Evolutionary conservation across 1,284 basidiomycete genomes (phyloP).

Genomic region (Pseudozyma pruni): DNA sequence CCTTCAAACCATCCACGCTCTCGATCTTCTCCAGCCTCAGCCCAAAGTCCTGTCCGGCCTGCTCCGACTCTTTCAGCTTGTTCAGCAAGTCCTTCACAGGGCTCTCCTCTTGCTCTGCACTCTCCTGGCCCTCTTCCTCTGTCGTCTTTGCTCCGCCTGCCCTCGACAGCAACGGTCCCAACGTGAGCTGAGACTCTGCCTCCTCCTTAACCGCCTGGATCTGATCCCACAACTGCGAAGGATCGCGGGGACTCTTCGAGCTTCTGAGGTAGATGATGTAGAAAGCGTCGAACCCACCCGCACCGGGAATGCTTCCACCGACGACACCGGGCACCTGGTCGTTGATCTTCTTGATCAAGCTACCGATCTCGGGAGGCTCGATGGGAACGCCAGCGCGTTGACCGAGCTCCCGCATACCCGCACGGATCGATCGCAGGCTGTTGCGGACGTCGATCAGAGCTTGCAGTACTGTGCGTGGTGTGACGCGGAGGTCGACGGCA

Average conservation of each 20-base stretch:
- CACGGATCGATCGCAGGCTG: slow-evolving; percentile 76
- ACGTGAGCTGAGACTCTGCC: slow-evolving; percentile 28
- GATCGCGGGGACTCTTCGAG: slow-evolving; percentile 8
- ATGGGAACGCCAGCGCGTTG: slow-evolving; percentile 81
- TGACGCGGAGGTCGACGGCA: slow-evolving; percentile 11
- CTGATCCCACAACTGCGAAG: slow-evolving; percentile 44
- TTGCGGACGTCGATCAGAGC: slow-evolving; percentile 60
- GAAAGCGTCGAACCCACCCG: slow-evolving; percentile 96
- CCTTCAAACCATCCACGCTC: slow-evolving; percentile 75
- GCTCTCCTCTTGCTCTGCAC: not conserved
- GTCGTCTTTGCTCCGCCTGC: slow-evolving; percentile 34
- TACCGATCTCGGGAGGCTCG: slow-evolving; percentile 88
- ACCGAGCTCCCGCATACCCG: slow-evolving; percentile 89
- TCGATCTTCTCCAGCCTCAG: slow-evolving; percentile 75
- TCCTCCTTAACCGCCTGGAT: slow-evolving; percentile 38
- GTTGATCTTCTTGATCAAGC: slow-evolving; percentile 83
- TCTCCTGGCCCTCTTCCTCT: not conserved
- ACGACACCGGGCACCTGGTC: slow-evolving; percentile 80
- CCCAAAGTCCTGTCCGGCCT: slow-evolving; percentile 70
- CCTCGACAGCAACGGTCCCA: slow-evolving; percentile 38
- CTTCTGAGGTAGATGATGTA: slow-evolving; percentile 76
- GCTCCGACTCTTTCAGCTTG: slow-evolving; percentile 62
- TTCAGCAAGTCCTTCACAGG: slow-evolving; percentile 70
- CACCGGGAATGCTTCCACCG: slow-evolving; percentile 94
- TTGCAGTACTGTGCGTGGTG: slow-evolving; percentile 24